Conservation (phyloP, 306 rosid genomes). For the Trichosanthes cucumerina region DNA sequence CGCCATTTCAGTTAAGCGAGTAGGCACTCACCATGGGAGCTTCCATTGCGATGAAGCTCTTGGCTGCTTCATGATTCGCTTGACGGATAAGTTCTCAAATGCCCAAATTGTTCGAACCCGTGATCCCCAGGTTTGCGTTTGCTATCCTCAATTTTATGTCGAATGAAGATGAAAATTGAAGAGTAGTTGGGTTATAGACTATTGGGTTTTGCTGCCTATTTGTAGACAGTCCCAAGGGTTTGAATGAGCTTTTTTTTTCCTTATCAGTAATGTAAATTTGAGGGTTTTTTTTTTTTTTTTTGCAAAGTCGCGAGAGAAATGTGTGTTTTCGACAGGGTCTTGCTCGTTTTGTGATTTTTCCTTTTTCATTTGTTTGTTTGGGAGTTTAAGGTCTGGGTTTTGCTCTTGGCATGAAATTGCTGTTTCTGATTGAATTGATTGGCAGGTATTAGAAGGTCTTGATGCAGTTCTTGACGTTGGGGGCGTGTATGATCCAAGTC, state of each 20-base stretch:
- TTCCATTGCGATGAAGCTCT: slow-evolving; percentile 99
- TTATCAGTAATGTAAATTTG: background rate
- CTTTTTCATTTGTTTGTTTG: background rate
- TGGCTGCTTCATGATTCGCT: slow-evolving; percentile 99
- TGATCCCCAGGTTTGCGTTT: slow-evolving; percentile 56
- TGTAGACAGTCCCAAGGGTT: background rate
- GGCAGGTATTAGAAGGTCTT: slow-evolving; percentile 72
- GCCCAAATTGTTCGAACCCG: slow-evolving; percentile 82
- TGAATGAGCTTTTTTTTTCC: background rate
- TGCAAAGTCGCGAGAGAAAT: background rate
- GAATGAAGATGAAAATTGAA: background rate
- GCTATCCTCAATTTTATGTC: background rate
- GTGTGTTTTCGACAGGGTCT: background rate
- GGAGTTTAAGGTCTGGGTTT: background rate
- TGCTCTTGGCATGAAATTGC: background rate
- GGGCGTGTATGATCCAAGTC: slow-evolving; percentile 72
- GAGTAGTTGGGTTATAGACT: background rate
- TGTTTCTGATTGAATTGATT: background rate
- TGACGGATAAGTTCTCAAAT: slow-evolving; percentile 48
- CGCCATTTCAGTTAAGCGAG: slow-evolving; percentile 45
- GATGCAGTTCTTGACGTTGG: slow-evolving; percentile 99
- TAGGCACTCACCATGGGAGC: slow-evolving; percentile 92
- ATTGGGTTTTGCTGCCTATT: background rate
- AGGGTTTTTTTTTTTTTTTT: background rate
- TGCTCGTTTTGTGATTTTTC: background rate